Evolutionary conservation across 495 filamentous ascomycete genomes (phyloP), one percentile per base, ranked within the genome.

Genomic region (Astrothelium subdiscretum): DNA sequence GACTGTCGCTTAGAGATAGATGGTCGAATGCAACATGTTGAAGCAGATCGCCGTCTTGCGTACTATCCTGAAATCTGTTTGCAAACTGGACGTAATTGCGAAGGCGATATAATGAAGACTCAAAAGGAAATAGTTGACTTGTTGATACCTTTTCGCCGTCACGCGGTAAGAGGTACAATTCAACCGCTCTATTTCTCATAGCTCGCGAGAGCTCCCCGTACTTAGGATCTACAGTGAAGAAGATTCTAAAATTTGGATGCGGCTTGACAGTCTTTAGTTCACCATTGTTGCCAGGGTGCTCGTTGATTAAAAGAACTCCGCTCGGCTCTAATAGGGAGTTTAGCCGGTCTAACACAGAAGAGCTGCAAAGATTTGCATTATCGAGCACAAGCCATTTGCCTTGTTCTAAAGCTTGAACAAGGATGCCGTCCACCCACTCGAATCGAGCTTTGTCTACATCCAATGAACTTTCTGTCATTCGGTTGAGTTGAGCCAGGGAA

Each of bases 371-470:
- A 68, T 99, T 99, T 58, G 95, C 92, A 76, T 97, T 96, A 71
- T 97, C 92, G 20, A 99, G 84, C 29, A 97, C 84, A 57, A 99
- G 78, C 95, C 95, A 99, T 48, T 89, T 77, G 31, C 95, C 95
- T 67, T 86, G 79, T 68, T 92, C 83, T 10, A 97, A 77, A 57
- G 95, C 92, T 64, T 89, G 83, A 24, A 97, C 86, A 32, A 99
- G 84, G 61, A 92, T 80, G 51, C 95, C 92, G 70, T 97, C 95
- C 2, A 94, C 83, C 95, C 95, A 99, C 70, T 96, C 89, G 72
- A 99, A 99, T 2, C 85, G 87, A 62, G 91, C 90, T 62, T 77
- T 80, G 63, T 89, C 82, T 24, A 86, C 73, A 3, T 3, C 8
- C 2, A n/a, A 15, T 26, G 40, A 26, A 22, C 27, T 15, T 26